Evolutionary conservation across 352 stramenopile genomes (phyloP).

Genomic region (Globisporangium splendens): DNA sequence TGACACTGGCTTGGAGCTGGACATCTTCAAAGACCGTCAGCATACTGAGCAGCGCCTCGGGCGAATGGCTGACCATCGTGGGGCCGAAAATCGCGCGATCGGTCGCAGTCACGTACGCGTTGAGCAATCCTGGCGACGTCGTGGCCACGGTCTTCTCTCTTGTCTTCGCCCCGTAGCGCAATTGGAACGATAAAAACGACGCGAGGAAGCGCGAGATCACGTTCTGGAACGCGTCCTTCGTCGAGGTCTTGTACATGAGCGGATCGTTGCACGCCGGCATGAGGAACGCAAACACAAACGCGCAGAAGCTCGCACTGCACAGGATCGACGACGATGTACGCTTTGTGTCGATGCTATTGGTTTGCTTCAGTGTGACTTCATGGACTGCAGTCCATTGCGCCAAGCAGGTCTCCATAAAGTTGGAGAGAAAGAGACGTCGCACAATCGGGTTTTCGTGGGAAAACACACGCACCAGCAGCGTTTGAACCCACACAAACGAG

Average conservation of each 20-base stretch:
- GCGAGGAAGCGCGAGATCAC: conserved; percentile 33
- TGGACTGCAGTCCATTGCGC: conserved; percentile 15
- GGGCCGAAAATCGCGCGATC: conserved; percentile 55
- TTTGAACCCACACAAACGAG: conserved; percentile 77
- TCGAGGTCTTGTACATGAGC: conserved; percentile 69
- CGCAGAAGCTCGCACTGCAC: conserved; percentile 35
- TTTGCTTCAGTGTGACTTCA: conserved; percentile 1
- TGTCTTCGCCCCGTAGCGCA: conserved; percentile 6
- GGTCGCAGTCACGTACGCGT: conserved; percentile 28
- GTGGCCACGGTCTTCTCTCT: background rate
- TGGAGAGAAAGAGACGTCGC: conserved; percentile 65
- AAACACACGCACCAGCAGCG: conserved; percentile 65
- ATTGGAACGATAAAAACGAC: conserved; percentile 31
- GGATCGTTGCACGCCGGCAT: conserved; percentile 63
- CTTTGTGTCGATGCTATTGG: too few species aligned
- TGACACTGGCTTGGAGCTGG: conserved; percentile 15
- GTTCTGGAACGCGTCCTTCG: conserved; percentile 33
- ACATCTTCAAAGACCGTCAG: conserved; percentile 50
- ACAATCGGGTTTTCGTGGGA: conserved; percentile 74
- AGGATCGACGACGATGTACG: conserved; percentile 27
- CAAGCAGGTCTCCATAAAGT: conserved; percentile 56
- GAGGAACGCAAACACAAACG: conserved; percentile 52
- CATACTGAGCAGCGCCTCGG: conserved; percentile 68
- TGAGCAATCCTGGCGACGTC: conserved; percentile 14
- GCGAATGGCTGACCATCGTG: conserved; percentile 46